These are phyloP conservation scores for Eucalyptus erythrocorys DNA, from an alignment of 345 rosid genomes.

Conservation along the genomic window DNA sequence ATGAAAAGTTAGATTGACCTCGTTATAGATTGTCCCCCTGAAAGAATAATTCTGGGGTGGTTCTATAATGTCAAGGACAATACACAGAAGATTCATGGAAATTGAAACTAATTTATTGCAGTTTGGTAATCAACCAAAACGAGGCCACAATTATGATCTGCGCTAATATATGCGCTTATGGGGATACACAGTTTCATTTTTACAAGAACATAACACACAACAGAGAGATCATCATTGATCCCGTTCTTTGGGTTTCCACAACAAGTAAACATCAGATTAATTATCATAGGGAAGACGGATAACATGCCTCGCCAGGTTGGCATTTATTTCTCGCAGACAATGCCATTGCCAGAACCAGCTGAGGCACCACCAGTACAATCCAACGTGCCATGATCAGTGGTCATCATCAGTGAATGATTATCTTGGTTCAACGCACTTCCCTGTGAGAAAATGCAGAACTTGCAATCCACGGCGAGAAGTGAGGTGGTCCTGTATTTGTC, in stretches of 20 bases:
- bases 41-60: not conserved
- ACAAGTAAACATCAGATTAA: not conserved
- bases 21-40: not conserved
- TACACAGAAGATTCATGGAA: not conserved
- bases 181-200: not conserved
- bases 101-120: not conserved
- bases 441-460: not conserved
- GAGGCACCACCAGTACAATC: constrained; percentile 7
- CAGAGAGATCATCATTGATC: not conserved
- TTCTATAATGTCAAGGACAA: not conserved
- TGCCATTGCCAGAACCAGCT: constrained; percentile 1
- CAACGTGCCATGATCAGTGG: not conserved
- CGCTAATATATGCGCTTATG: not conserved
- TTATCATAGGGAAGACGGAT: not conserved
- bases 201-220: not conserved
- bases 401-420: not conserved
- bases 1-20: not conserved
- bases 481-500: not conserved
- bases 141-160: not conserved
- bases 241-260: not conserved
- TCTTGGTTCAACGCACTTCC: not conserved
- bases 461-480: not conserved
- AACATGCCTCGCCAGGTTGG: not conserved
- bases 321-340: constrained; percentile 9
- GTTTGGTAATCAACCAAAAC: not conserved